Evolutionary conservation across 805 yeast species (phyloP), one percentile per base, ranked within the genome.

Genomic region (Jamesozyma lodderae): DNA sequence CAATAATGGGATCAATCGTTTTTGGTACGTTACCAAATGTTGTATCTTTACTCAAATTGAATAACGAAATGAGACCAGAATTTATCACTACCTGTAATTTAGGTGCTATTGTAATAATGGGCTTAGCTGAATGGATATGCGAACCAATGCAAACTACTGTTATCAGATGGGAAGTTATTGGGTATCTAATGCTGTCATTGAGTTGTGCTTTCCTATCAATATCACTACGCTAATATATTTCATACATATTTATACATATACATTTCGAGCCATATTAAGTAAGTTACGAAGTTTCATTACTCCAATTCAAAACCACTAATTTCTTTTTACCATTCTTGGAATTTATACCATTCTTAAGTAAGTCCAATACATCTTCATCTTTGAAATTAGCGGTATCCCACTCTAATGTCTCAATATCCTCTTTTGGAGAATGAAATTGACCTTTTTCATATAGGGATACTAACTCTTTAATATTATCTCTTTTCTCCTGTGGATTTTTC

Each of bases 401-500:
- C 10, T 64, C 52, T 26, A 62, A 51, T 20, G 63, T 53, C 33
- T 60, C 53, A n/a, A 59, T 51, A 33, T 73, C 69, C 21, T 63
- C 60, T 38, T 57, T 62, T 1, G 75, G 71, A 6, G 75, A 71
- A 22, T 69, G 72, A 22, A 83, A 57, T 38, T 74, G 67, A n/a
- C 80, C 81, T 2, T 64, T 52, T 37, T 76, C 65, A 59, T 79
- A 80, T 47, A 81, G 62, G 33, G 73, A 64, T 31, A 81, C 64
- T 30, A 86, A 65, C 24, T 67, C 73, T 6, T 63, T 45, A 22
- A 83, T 66, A n/a, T 80, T 72, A 3, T 66, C 63, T 29, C 68
- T 66, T 56, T 81, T 81, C 24, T 69, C 66, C 23, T 69, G 68
- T 3, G 92, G 90, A 48, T 81, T 62, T 37, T 64, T 59, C 42